Conservation (phyloP, 2,329 filamentous ascomycete species). For the Zelopaecilomyces penicillatus region DNA sequence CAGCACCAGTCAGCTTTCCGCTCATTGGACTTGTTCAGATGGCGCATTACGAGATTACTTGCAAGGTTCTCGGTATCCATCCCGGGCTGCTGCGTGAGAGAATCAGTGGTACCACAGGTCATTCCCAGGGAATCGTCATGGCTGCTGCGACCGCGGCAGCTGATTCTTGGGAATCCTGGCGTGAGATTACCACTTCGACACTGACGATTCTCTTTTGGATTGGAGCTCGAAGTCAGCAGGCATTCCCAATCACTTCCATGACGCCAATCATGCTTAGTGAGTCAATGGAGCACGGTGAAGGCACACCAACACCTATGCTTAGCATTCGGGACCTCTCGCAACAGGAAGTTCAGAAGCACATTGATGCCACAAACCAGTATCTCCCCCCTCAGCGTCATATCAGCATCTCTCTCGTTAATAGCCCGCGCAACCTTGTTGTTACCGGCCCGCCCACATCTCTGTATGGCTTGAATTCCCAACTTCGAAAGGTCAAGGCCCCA, state of each 20-base stretch:
- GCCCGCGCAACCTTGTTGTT: constrained; percentile 91
- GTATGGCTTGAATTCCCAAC: constrained; percentile 88
- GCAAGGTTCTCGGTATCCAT: constrained; percentile 80
- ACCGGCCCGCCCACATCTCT: constrained; percentile 93
- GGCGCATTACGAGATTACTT: constrained; percentile 90
- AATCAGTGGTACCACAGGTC: constrained; percentile 82
- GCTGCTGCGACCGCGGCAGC: constrained; percentile 86
- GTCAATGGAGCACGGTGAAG: constrained; percentile 88
- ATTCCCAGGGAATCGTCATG: constrained; percentile 93
- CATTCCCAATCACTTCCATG: constrained; percentile 89
- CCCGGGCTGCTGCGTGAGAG: constrained; percentile 81
- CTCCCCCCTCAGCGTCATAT: constrained; percentile 89
- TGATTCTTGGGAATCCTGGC: constrained; percentile 87
- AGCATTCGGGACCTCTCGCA: constrained; percentile 90
- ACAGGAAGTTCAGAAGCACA: constrained; percentile 87
- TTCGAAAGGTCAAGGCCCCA: constrained; percentile 94
- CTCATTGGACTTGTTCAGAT: constrained; percentile 94
- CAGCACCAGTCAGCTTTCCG: constrained; percentile 89
- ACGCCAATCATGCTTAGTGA: constrained; percentile 86
- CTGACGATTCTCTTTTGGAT: constrained; percentile 98
- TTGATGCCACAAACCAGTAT: constrained; percentile 94
- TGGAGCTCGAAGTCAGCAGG: constrained; percentile 91
- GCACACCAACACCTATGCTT: constrained; percentile 93
- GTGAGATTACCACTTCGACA: constrained; percentile 68
- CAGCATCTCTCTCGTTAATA: constrained; percentile 91